These are phyloP conservation scores for Cokeromyces recurvatus DNA, from an alignment of 371 early-diverging fungal species.

Conservation along the genomic window DNA sequence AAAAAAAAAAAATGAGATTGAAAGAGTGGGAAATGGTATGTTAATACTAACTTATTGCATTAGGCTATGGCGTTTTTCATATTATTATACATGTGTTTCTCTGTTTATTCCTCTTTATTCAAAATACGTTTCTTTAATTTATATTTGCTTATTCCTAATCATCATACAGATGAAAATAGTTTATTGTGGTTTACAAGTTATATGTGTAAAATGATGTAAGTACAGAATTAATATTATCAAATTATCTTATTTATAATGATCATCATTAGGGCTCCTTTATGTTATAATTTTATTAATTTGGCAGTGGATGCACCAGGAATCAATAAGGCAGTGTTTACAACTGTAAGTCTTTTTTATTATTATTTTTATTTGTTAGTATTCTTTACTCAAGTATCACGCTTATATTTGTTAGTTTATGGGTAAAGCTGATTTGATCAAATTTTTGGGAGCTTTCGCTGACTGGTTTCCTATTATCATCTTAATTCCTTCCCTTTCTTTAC, in stretches of 20 bases:
- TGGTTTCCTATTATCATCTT: constrained; percentile 85
- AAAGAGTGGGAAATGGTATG: not conserved
- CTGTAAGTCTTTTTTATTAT: constrained; percentile 15
- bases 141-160: constrained; percentile 83
- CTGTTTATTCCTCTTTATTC: constrained; percentile 86
- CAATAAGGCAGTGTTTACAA: constrained; percentile 44
- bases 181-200: constrained; percentile 88
- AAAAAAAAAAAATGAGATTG: no score
- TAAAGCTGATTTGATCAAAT: constrained; percentile 80
- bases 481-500: constrained; percentile 66
- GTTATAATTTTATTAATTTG: constrained; percentile 90
- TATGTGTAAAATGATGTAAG: constrained; percentile 78
- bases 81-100: constrained; percentile 87
- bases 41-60: not conserved
- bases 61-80: constrained; percentile 73
- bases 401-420: constrained; percentile 70
- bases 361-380: not conserved
- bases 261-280: constrained; percentile 70
- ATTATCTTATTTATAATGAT: not conserved
- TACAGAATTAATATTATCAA: not conserved
- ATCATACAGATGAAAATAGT: constrained; percentile 86
- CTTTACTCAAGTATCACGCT: no score
- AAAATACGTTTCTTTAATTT: constrained; percentile 81
- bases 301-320: constrained; percentile 30
- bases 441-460: constrained; percentile 86